phyloP scores from a whole-genome alignment of 805 yeast species.

The Metschnikowia orientalis region DNA sequence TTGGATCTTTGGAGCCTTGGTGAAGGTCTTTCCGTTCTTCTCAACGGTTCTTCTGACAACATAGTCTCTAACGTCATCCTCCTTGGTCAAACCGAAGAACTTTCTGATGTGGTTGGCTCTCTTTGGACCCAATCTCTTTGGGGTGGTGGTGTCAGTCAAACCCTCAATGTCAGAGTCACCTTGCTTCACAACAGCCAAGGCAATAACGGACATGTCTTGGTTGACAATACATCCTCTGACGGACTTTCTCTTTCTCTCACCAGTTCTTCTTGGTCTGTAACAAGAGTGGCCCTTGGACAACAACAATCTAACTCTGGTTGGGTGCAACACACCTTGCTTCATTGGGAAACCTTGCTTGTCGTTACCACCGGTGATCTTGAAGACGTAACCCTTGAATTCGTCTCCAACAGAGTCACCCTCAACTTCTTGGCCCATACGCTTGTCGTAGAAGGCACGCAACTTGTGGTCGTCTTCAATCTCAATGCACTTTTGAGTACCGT shows the following conservation, averaged over 20 bases:
- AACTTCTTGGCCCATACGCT: conserved; percentile 99
- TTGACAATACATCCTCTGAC: conserved; percentile 99
- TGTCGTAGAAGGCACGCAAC: conserved; percentile 96
- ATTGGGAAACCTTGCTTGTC: conserved; percentile 99
- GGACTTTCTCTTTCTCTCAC: conserved; percentile 99
- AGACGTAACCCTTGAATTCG: conserved; percentile 98
- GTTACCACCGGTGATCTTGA: conserved; percentile 99
- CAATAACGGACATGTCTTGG: conserved; percentile 92
- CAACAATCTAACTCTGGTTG: conserved; percentile 97
- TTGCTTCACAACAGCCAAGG: conserved; percentile 92
- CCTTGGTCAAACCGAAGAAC: conserved; percentile 97
- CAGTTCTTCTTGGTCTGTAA: conserved; percentile 99
- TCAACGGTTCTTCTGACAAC: conserved; percentile 97
- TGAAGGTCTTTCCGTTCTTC: conserved; percentile 97
- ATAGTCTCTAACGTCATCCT: conserved; percentile 76
- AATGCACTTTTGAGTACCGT: conserved; percentile 98
- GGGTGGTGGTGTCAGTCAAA: conserved; percentile 88
- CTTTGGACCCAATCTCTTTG: conserved; percentile 99
- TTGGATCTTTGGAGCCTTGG: conserved; percentile 99
- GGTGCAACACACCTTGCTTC: conserved; percentile 99
- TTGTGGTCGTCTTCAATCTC: conserved; percentile 99
- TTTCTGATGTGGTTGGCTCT: conserved; percentile 99
- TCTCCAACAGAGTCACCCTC: conserved; percentile 98
- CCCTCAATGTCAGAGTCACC: conserved; percentile 96
- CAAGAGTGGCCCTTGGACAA: conserved; percentile 93